Conservation (phyloP, 331 rosid species). For the Rosa hybrid region DNA sequence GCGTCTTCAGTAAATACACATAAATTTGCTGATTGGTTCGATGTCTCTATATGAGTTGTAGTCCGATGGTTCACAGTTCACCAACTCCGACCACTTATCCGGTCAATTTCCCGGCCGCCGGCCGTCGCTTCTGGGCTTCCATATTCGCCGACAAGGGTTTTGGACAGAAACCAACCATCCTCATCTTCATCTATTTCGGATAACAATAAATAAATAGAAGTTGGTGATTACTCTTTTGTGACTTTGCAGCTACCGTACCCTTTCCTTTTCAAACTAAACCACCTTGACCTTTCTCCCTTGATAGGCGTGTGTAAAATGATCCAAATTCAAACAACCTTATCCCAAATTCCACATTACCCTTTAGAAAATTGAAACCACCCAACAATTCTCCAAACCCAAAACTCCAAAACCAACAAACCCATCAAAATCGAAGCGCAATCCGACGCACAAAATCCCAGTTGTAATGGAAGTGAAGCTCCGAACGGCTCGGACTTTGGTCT, state of each 20-base stretch:
- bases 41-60: no score
- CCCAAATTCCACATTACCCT: background rate
- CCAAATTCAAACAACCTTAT: background rate
- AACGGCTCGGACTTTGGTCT: conserved; percentile 44
- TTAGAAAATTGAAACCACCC: background rate
- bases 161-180: background rate
- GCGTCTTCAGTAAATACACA: no score
- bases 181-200: background rate
- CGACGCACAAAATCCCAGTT: background rate
- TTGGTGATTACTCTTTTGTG: background rate
- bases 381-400: background rate
- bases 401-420: background rate
- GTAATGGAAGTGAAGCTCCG: conserved; percentile 62
- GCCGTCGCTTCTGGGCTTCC: background rate
- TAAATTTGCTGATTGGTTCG: no score
- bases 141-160: no score
- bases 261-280: background rate
- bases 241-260: background rate
- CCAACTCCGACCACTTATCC: background rate
- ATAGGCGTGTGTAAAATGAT: background rate
- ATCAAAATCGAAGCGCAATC: background rate
- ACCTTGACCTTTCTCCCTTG: background rate
- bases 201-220: background rate
- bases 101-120: background rate
- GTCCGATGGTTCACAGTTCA: background rate